Base-by-base conservation (phyloP, 1,284 basidiomycete genomes). In the Mycena sp. region DNA sequence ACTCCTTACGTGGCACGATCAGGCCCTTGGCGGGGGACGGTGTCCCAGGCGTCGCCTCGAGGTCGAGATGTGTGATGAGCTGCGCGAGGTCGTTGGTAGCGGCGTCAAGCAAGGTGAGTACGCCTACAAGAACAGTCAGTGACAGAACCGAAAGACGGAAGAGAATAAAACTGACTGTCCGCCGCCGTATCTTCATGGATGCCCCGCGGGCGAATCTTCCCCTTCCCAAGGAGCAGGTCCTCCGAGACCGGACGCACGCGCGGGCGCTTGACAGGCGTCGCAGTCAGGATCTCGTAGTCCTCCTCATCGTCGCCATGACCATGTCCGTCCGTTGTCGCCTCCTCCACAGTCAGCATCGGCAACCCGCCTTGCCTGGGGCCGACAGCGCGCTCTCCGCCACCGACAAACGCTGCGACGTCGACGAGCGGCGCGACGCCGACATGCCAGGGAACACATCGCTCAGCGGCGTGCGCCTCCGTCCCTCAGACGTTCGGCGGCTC, bases 1-100 rank as follows among this genome's bases (percentile, higher is more conserved):
- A 64, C 16, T 49, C 49, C 26, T 45, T 37, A 21, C 53, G 51
- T 2, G 65, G 65, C 23, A 64, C 50, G 38, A 61, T 45, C 19
- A 38, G 49, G 16, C 32, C 58, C 1, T 53, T 29, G 9, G 29
- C 58, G 14, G 72, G 69, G 19, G 74, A 74, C 7, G 72, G 70
- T 19, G 62, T 64, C 17, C 79, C 78, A 0, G 91, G 91, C 0
- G 91, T 92, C 4, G 89, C 88, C 69, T 92, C 86, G 2, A 93
- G 79, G 68, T 93, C 90, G 25, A 93, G 80, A 21, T 84, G 83
- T 67, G 88, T 90, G 74, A 94, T 91, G 14, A 94, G 78, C 50
- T 85, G 85, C 0, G 90, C 92, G 2, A 94, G 81, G 45, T 93
- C 92, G 56, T 91, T 87, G 0, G 91, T 93, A 0, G 88, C 92